A percentile compares a stretch with the other conserved stretches of the same genome.
phyloP scores from a whole-genome alignment of 2,329 filamentous ascomycete genomes.

The Cyphellophora europaea region DNA sequence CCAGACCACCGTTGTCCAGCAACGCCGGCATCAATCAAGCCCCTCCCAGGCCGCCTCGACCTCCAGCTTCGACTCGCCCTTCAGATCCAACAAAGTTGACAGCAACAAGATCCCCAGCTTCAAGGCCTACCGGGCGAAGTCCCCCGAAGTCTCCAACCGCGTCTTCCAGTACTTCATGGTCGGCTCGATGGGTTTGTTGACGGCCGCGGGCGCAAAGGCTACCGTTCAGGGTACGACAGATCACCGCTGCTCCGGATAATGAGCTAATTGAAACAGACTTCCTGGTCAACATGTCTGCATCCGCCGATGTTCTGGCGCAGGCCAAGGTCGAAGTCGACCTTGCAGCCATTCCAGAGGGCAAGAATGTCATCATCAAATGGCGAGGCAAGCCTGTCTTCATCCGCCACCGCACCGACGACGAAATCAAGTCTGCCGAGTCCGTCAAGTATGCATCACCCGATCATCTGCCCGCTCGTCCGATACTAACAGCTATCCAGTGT shows the following conservation, averaged over 20 bases:
- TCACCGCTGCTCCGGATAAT: too few relatives aligned
- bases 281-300: conserved; percentile 99
- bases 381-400: conserved; percentile 99
- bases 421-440: conserved; percentile 92
- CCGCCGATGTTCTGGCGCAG: conserved; percentile 95
- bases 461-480: not conserved
- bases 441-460: conserved; percentile 45
- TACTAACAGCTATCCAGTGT: conserved; percentile 30
- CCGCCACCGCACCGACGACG: conserved; percentile 86
- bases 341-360: conserved; percentile 87
- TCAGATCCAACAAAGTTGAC: conserved; percentile 32
- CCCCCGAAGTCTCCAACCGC: conserved; percentile 63
- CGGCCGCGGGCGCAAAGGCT: conserved; percentile 89
- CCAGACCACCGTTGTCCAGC: conserved; percentile 18
- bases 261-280: conserved; percentile 61
- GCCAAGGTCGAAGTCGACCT: conserved; percentile 99
- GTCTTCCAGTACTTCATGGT: conserved; percentile 98
- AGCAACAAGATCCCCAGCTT: conserved; percentile 78
- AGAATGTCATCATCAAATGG: conserved; percentile 99
- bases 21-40: conserved; percentile 29
- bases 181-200: conserved; percentile 83
- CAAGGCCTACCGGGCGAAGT: conserved; percentile 71
- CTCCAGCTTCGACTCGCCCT: conserved; percentile 45
- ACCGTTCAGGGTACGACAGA: conserved; percentile 87
- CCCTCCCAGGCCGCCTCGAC: conserved; percentile 24